These are phyloP conservation scores for Verticillium klebahnii DNA, from an alignment of 2,329 filamentous ascomycete species.

Conservation along the genomic window DNA sequence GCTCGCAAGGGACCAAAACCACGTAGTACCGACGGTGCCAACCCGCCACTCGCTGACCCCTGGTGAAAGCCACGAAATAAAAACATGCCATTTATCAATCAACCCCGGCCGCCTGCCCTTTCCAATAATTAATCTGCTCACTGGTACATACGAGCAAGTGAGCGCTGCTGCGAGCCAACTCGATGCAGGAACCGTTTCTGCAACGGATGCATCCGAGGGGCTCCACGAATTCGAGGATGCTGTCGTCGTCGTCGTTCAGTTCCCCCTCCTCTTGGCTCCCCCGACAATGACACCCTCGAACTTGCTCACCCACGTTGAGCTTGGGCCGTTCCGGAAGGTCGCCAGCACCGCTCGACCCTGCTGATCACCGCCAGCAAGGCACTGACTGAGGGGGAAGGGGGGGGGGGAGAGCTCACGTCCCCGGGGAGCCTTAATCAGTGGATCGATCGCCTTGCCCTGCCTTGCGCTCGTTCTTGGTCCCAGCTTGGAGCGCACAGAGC, in stretches of 20 bases:
- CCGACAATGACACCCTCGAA: not conserved
- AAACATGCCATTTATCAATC: not conserved
- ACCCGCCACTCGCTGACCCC: not conserved
- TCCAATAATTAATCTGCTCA: not conserved
- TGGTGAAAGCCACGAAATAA: not conserved
- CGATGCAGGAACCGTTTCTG: not conserved
- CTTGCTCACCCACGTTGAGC: not conserved
- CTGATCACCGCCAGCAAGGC: not conserved
- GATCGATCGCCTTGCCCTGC: not conserved
- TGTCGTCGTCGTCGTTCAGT: not conserved
- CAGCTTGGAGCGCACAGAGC: not conserved
- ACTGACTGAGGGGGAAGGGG: not conserved
- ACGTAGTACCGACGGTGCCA: not conserved
- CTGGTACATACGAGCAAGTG: too few species aligned
- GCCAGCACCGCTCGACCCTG: not conserved
- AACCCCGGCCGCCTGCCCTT: not conserved
- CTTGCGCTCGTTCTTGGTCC: not conserved
- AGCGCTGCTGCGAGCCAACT: not conserved
- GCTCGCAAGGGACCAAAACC: not conserved
- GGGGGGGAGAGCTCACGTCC: not conserved
- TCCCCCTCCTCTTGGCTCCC: not conserved
- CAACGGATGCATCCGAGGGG: not conserved
- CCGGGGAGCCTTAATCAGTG: not conserved
- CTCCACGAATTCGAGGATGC: not conserved
- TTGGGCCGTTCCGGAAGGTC: slow-evolving; percentile 1